Base-by-base conservation (phyloP, 2,329 filamentous ascomycete genomes). In the Aspergillus sp. region DNA sequence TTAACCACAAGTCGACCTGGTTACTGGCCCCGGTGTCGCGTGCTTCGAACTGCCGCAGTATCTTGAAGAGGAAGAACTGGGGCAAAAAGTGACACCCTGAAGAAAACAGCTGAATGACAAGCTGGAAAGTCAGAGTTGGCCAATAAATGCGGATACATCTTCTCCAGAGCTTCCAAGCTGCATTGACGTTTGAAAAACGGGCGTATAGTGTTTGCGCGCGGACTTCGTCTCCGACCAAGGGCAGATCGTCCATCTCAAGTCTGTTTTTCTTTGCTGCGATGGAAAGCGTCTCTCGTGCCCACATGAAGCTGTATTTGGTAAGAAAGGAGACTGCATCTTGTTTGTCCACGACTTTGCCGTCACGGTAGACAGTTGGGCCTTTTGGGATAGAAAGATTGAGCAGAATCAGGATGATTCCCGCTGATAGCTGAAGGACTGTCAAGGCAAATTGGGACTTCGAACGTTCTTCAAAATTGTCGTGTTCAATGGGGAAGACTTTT, bases 21-120 rank as follows among this genome's bases (percentile, higher is more conserved):
- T 82, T 73, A 16, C 73, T 63, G 19, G 76, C 68, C 1, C 78
- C 79, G 1, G 65, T 63, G 10, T 74, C 68, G 17, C 80, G 76
- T 17, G 64, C 67, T 67, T 92, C 87, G 10, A 92, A 76, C 7
- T 82, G 76, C 26, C 77, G 76, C n/a, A 92, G 79, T 7, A 91
- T 78, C 45, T 81, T 79, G 47, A 86, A 75, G 56, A 88, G 83
- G 32, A 84, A 79, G 68, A 84, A 82, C 62, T 89, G 88, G 1
- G 88, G 88, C 0, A 82, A 78, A 53, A 90, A 84, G 53, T 82
- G 83, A n/a, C 85, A 59, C 26, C 84, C 60, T 10, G 81, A 79
- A 24, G 78, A 74, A 17, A 77, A 56, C 0, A 82, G 55, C 4
- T 83, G 82, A 13, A 87, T 64, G 4, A 70, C 40, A 76, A 83